Conservation (phyloP, 768 basidiomycete genomes). For the Phlebiopsis flavidoalba region DNA sequence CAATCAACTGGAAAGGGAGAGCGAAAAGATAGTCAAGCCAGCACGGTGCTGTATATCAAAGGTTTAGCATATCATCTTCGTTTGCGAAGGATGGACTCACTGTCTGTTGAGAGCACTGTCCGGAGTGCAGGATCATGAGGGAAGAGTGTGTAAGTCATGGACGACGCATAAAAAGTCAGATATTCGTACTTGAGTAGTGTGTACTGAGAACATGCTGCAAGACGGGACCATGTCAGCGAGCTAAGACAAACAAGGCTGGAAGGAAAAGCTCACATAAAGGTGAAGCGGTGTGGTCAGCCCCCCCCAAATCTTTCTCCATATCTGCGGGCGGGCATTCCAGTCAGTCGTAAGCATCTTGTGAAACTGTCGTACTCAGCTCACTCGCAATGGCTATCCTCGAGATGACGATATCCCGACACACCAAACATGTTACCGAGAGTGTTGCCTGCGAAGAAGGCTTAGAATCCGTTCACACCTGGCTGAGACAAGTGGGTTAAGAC, state of each 20-base stretch:
- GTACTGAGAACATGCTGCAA: slow-evolving; percentile 54
- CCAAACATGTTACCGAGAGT: slow-evolving; percentile 48
- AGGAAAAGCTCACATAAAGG: slow-evolving; percentile 46
- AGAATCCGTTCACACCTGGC: too few relatives aligned
- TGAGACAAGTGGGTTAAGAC: slow-evolving; percentile 4
- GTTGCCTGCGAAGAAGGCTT: slow-evolving; percentile 29
- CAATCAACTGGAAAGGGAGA: slow-evolving; percentile 70
- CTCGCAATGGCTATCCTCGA: slow-evolving; percentile 51
- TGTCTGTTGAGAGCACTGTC: slow-evolving; percentile 22
- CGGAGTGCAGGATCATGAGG: background rate
- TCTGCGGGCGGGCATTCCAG: slow-evolving; percentile 26
- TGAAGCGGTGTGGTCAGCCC: slow-evolving; percentile 60
- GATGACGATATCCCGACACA: slow-evolving; percentile 41
- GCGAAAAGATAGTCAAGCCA: slow-evolving; percentile 76
- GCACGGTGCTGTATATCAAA: slow-evolving; percentile 40
- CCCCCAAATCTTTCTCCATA: slow-evolving; percentile 55
- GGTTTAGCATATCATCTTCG: background rate
- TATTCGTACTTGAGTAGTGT: slow-evolving; percentile 45
- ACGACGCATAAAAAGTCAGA: background rate
- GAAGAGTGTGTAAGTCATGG: background rate
- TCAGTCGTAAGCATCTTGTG: background rate
- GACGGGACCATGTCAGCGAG: background rate
- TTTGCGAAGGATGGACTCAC: slow-evolving; percentile 5
- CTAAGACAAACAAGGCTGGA: background rate
- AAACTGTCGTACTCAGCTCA: slow-evolving; percentile 20